These are phyloP conservation scores for Trichosanthes truncata DNA, from an alignment of 306 rosid species.

Conservation along the genomic window DNA sequence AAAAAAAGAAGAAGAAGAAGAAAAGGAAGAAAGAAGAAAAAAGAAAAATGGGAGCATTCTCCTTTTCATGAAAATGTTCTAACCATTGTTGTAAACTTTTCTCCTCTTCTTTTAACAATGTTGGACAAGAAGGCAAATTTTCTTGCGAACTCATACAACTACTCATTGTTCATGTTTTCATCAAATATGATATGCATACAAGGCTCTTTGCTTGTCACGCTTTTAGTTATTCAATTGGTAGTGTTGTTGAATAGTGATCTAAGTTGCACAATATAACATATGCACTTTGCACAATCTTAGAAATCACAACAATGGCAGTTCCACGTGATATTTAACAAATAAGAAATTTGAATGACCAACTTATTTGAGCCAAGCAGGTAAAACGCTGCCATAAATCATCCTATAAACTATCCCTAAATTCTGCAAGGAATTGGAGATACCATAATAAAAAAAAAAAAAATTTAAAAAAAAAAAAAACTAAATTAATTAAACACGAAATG, in stretches of 20 bases:
- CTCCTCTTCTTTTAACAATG: background rate
- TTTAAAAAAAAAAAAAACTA: background rate
- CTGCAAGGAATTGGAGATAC: background rate
- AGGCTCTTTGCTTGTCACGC: background rate
- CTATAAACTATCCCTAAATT: background rate
- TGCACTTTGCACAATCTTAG: background rate
- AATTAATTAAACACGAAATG: background rate
- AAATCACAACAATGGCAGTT: background rate
- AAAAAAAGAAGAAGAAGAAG: too few species aligned
- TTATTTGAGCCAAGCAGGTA: background rate
- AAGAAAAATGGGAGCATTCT: background rate
- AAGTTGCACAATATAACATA: background rate
- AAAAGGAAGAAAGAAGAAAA: too few species aligned
- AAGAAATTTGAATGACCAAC: background rate
- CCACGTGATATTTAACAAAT: background rate
- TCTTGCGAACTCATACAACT: background rate
- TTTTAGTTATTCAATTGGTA: background rate
- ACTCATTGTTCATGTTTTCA: background rate
- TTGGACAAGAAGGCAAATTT: background rate
- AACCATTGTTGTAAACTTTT: background rate
- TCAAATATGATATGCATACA: background rate
- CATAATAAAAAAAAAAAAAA: background rate
- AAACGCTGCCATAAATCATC: background rate
- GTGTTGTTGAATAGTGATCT: background rate
- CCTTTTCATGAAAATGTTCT: background rate